A percentile compares a stretch with the other conserved stretches of the same genome.
phyloP scores from a whole-genome alignment of 257 asterid genomes.

The Primulina huaijiensis region DNA sequence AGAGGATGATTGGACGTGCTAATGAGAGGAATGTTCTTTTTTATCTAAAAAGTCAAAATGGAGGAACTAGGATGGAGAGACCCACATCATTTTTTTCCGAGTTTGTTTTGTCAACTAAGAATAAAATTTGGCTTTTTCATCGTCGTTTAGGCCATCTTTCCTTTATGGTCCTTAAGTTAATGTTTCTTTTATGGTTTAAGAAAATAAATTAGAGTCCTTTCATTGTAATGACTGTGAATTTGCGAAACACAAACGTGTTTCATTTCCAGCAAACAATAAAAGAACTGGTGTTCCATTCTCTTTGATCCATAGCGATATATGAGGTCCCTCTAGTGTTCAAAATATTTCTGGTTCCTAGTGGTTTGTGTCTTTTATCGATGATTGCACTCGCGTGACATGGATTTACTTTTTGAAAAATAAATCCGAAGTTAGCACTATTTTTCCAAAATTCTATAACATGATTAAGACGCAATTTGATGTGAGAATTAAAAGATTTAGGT shows the following conservation, averaged over 20 bases:
- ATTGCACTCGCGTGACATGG: neutral
- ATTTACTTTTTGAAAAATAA: neutral
- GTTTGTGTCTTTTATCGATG: conserved; percentile 9
- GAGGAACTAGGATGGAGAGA: neutral
- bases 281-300: neutral
- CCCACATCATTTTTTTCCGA: neutral
- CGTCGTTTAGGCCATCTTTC: conserved; percentile 19
- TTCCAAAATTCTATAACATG: neutral
- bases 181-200: conserved; percentile 9
- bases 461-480: neutral
- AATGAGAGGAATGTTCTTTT: too few species aligned
- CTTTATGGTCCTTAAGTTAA: neutral
- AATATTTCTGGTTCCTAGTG: neutral
- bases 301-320: conserved; percentile 11
- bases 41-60: too few species aligned
- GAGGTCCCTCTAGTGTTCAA: neutral
- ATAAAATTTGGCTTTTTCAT: conserved; percentile 20
- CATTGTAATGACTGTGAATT: conserved; percentile 23
- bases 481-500: neutral
- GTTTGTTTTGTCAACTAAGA: conserved; percentile 1
- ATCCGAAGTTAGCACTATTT: neutral
- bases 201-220: neutral
- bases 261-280: conserved; percentile 9
- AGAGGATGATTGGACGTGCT: too few species aligned
- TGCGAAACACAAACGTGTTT: neutral